Conservation (phyloP, 441 rosid genomes). For the Adansonia madagascariensis region DNA sequence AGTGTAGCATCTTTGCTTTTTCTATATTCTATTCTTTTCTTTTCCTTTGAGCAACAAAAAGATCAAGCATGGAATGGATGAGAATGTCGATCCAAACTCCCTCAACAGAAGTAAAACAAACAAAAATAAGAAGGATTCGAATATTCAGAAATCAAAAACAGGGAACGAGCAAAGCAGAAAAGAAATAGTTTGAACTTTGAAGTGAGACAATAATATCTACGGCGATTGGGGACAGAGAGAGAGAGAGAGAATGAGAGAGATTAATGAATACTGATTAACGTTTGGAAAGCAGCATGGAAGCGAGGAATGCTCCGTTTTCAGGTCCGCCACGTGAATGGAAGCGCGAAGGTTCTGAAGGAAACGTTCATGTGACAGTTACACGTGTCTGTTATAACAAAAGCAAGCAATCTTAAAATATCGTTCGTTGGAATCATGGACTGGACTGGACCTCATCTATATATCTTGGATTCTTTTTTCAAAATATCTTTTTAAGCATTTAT, state of each 20-base stretch:
- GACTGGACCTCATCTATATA: background rate
- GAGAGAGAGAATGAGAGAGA: background rate
- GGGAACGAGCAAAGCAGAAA: background rate
- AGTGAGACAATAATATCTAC: background rate
- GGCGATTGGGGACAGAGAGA: background rate
- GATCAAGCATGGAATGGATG: background rate
- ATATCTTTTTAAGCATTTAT: background rate
- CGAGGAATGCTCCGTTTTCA: conserved; percentile 25
- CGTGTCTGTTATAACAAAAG: conserved; percentile 24
- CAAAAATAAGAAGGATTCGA: background rate
- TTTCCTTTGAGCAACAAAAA: background rate
- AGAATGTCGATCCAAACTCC: conserved; percentile 19
- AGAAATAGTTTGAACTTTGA: conserved; percentile 5
- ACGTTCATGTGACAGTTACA: conserved; percentile 25
- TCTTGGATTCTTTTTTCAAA: background rate
- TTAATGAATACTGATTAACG: background rate
- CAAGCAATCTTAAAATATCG: background rate
- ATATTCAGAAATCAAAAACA: background rate
- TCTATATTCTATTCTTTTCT: conserved; percentile 22
- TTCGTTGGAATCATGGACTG: background rate
- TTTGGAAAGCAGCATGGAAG: conserved; percentile 32
- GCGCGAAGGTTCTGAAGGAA: conserved; percentile 16
- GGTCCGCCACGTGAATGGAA: conserved; percentile 75
- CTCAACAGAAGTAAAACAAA: background rate
- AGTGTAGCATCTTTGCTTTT: conserved; percentile 45